phyloP scores from a whole-genome alignment of 805 yeast species.

The Hanseniaspora vineae region DNA sequence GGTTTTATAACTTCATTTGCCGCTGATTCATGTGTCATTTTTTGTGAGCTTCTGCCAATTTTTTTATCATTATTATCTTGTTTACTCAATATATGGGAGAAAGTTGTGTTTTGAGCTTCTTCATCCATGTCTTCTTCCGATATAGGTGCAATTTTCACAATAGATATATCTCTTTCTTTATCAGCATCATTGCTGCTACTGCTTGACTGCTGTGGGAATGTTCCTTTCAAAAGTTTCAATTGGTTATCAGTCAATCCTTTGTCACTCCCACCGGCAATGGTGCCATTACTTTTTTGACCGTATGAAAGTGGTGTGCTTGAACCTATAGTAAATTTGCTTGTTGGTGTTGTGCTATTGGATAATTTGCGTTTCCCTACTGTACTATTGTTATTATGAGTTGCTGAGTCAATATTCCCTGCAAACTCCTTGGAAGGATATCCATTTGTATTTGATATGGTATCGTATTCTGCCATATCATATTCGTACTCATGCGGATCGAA shows the following conservation, averaged over 20 bases:
- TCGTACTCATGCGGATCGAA: slow-evolving; percentile 14
- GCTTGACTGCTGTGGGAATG: neutral
- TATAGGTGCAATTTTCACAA: neutral
- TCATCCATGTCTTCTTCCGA: neutral
- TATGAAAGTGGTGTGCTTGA: too few species aligned
- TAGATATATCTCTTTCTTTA: neutral
- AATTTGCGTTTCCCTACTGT: too few species aligned
- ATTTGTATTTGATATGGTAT: slow-evolving; percentile 3
- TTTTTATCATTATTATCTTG: neutral
- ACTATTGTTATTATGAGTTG: too few species aligned
- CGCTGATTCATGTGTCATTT: neutral
- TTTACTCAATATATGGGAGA: neutral
- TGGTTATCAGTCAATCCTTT: slow-evolving; percentile 4
- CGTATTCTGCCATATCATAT: slow-evolving; percentile 18
- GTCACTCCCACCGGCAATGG: neutral
- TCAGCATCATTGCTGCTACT: neutral
- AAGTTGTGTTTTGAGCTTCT: neutral
- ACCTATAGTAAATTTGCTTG: too few species aligned
- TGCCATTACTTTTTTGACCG: neutral
- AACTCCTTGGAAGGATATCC: too few species aligned
- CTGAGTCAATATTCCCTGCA: too few species aligned
- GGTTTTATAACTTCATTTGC: slow-evolving; percentile 11
- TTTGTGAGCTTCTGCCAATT: too few species aligned
- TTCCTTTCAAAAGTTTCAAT: slow-evolving; percentile 3
- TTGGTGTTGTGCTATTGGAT: too few species aligned